Conservation (phyloP, 1,284 basidiomycete genomes). For the Inonotus obliquus region DNA sequence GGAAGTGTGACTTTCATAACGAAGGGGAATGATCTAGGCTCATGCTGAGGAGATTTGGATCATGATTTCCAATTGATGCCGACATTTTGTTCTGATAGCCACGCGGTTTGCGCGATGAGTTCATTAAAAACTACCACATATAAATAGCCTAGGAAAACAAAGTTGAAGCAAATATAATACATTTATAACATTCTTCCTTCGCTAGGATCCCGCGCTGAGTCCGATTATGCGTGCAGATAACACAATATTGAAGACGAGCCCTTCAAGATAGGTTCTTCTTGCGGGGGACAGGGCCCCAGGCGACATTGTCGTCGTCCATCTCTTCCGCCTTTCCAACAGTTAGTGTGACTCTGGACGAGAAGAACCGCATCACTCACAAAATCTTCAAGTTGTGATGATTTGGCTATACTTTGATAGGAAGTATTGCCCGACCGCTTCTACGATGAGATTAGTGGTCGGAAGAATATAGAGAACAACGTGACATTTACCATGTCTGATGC, state of each 20-base stretch:
- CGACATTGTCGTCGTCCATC: conserved; percentile 12
- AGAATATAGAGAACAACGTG: background rate
- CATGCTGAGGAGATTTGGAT: background rate
- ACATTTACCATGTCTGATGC: background rate
- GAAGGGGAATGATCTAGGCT: background rate
- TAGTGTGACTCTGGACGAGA: background rate
- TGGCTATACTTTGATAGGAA: background rate
- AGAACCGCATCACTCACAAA: background rate
- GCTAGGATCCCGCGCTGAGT: background rate
- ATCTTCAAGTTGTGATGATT: background rate
- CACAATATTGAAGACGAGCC: background rate
- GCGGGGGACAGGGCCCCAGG: conserved; percentile 6
- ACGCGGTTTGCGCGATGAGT: background rate
- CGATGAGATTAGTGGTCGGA: background rate
- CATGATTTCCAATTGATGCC: background rate
- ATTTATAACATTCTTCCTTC: background rate
- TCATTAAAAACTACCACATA: background rate
- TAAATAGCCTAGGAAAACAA: background rate
- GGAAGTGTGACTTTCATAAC: background rate
- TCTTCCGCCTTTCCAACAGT: conserved; percentile 3
- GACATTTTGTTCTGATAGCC: background rate
- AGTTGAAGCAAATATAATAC: background rate
- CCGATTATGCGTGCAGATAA: background rate
- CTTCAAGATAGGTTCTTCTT: background rate
- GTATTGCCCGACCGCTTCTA: background rate